Conservation (phyloP, 2,329 filamentous ascomycete species). For the Blastomyces parvus region DNA sequence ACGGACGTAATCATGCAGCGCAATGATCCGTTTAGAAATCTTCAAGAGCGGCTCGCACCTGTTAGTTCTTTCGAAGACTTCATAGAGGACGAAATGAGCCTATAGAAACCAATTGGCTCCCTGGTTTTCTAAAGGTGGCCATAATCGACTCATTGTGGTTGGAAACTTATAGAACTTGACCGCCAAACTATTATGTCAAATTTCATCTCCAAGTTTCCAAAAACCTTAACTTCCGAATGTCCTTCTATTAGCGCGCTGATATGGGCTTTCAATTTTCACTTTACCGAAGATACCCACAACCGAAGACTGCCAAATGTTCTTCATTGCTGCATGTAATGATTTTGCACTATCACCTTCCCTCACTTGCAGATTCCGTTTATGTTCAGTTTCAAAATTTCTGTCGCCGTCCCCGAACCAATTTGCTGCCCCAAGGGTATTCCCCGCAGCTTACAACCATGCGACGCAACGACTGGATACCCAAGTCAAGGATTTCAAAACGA, state of each 20-base stretch:
- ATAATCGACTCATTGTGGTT: neutral
- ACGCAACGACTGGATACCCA: neutral
- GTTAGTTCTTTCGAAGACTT: slow-evolving; percentile 14
- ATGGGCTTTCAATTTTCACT: neutral
- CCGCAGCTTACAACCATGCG: neutral
- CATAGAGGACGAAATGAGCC: slow-evolving; percentile 1
- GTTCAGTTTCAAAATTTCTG: neutral
- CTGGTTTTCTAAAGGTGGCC: neutral
- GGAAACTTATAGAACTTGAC: neutral
- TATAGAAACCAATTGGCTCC: neutral
- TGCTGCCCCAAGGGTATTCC: neutral
- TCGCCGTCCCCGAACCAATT: neutral
- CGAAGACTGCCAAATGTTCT: neutral
- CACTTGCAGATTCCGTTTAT: neutral
- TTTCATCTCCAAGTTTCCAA: neutral
- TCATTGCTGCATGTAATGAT: neutral
- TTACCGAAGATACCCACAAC: neutral
- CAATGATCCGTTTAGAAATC: slow-evolving; percentile 14
- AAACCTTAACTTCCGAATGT: neutral
- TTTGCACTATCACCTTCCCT: neutral
- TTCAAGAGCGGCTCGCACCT: neutral
- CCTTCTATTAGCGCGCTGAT: neutral
- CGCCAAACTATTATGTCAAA: neutral
- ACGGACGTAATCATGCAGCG: slow-evolving; percentile 12
- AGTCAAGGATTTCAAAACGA: neutral